Conservation (phyloP, 2,329 filamentous ascomycete genomes). For the Saccharata proteae region DNA sequence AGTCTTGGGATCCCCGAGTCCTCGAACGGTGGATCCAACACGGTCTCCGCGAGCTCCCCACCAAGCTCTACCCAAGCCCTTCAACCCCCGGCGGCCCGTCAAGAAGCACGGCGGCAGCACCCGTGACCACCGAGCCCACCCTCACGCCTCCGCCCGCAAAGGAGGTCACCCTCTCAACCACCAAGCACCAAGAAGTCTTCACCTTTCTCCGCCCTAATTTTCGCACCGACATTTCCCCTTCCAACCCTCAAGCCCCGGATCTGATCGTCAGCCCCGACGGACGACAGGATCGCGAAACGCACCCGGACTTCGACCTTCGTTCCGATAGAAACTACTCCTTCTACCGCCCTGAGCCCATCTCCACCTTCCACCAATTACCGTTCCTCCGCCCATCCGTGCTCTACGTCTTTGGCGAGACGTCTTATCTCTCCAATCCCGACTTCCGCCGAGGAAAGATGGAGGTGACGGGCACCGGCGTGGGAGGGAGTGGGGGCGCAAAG, state of each 20-base stretch:
- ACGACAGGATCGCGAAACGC: slow-evolving; percentile 2
- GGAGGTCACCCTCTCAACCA: slow-evolving; percentile 62
- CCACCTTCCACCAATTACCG: slow-evolving; percentile 45
- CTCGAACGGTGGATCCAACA: slow-evolving; percentile 60
- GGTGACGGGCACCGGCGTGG: slow-evolving; percentile 51
- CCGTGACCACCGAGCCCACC: slow-evolving; percentile 13
- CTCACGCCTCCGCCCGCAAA: slow-evolving; percentile 14
- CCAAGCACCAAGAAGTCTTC: slow-evolving; percentile 79
- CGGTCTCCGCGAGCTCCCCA: slow-evolving; percentile 66
- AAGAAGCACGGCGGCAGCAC: slow-evolving; percentile 6
- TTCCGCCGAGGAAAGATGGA: slow-evolving; percentile 47
- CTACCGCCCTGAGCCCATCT: slow-evolving; percentile 53
- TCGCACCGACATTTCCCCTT: slow-evolving; percentile 32
- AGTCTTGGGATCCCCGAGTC: slow-evolving; percentile 69
- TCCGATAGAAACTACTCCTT: slow-evolving; percentile 33
- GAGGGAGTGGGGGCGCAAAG: slow-evolving; percentile 54
- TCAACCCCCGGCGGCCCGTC: too few relatives aligned
- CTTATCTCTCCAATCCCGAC: slow-evolving; percentile 41
- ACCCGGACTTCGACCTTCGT: slow-evolving; percentile 12
- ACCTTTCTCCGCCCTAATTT: slow-evolving; percentile 58
- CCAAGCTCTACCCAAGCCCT: slow-evolving; percentile 36
- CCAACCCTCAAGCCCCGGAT: slow-evolving; percentile 25
- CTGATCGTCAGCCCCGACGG: slow-evolving; percentile 1
- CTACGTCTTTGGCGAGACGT: slow-evolving; percentile 55
- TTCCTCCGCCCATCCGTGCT: slow-evolving; percentile 52